phyloP scores from a whole-genome alignment of 1,139 yeast genomes.

The Candida tunisiensis region DNA sequence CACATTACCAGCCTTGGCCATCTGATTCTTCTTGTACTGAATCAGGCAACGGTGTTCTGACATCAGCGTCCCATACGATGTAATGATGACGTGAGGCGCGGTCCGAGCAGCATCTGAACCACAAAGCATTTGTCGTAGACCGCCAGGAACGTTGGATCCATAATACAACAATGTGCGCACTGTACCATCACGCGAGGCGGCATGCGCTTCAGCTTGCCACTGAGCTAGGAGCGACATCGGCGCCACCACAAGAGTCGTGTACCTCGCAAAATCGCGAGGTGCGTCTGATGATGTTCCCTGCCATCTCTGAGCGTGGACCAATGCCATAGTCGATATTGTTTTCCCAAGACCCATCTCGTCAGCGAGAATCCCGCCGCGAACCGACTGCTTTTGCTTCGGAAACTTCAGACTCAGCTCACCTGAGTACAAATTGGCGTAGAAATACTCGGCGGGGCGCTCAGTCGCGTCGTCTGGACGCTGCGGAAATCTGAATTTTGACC shows the following conservation, averaged over 20 bases:
- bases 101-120: too few species aligned
- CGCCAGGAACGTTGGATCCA: slow-evolving; percentile 35
- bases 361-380: slow-evolving; percentile 82
- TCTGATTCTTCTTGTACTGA: slow-evolving; percentile 4
- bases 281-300: slow-evolving; percentile 3
- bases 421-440: slow-evolving; percentile 69
- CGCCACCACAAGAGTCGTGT: slow-evolving; percentile 65
- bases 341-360: slow-evolving; percentile 98
- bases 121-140: slow-evolving; percentile 27
- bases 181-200: slow-evolving; percentile 23
- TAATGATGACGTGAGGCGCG: slow-evolving; percentile 61
- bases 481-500: slow-evolving; percentile 78
- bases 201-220: slow-evolving; percentile 69
- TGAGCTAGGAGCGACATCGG: slow-evolving; percentile 86
- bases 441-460: too few species aligned
- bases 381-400: slow-evolving; percentile 35
- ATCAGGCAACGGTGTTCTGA: slow-evolving; percentile 38
- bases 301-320: slow-evolving; percentile 32
- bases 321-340: slow-evolving; percentile 67
- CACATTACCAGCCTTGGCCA: slow-evolving; percentile 3
- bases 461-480: slow-evolving; percentile 7
- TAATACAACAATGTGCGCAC: slow-evolving; percentile 38
- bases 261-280: slow-evolving; percentile 33
- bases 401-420: slow-evolving; percentile 61
- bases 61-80: slow-evolving; percentile 80